Base-by-base conservation (phyloP, 352 stramenopile species). In the Albugo laibachii region DNA sequence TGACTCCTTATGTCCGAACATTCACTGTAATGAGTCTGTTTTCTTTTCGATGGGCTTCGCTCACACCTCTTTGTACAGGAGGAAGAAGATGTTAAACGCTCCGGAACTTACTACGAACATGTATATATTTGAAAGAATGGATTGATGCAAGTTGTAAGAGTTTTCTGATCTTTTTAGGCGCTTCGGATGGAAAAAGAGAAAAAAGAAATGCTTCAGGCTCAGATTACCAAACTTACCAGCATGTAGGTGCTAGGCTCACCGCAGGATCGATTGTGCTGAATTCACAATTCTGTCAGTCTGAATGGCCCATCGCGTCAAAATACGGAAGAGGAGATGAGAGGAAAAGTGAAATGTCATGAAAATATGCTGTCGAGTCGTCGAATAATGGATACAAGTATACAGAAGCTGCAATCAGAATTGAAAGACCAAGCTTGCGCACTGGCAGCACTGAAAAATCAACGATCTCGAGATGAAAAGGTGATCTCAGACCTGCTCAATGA, bases 311-410 rank as follows among this genome's bases (percentile, higher is more conserved):
- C 44, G 38, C 40, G 50, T 41, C 42, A 44, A 38, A 68, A 71
- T 44, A 31, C 55, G 0, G 50, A 61, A 18, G 45, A 55, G 0
- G 61, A 79, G 34, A 53, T 35, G 12, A 48, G 21, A 75, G 64
- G 16, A 61, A 31, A 31, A 31, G 24, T 57, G 36, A 68, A 78
- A 48, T 56, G 73, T 44, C 71, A 87, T 36, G 77, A 87, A 53
- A 74, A 91, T 49, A 83, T 91, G 72, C 70, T 91, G 49, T 72
- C 68, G 45, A 87, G 74, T 46, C 77, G 77, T 31, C 74, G 76
- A 41, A 55, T 87, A 48, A 86, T 91, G 39, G 77, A 91, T 49
- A 80, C 70, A 50, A 83, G 66, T n/a, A 71, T 91, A 41, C 52
- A 66, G 13, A 78, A 78, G 54, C 57, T 91, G 36, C 74, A 83